Evolutionary conservation across 2,329 filamentous ascomycete genomes (phyloP).

Genomic region (Ophiostoma sp.): DNA sequence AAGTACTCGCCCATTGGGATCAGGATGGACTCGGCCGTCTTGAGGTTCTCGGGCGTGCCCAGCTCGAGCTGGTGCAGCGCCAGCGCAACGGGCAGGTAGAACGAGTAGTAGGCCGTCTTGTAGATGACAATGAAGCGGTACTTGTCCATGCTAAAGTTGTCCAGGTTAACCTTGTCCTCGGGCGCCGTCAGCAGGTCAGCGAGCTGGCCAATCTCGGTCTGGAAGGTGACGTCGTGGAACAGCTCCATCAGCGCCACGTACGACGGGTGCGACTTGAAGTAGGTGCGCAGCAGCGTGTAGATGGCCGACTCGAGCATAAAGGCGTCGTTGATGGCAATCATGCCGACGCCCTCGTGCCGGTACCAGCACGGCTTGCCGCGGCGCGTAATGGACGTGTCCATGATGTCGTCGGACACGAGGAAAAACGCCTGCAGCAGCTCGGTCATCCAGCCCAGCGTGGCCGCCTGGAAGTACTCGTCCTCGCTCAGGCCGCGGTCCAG

Average conservation of each 20-base stretch:
- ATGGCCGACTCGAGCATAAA: constrained; percentile 92
- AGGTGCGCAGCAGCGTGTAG: constrained; percentile 87
- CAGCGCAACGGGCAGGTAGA: constrained; percentile 93
- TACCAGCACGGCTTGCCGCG: constrained; percentile 97
- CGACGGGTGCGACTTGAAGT: constrained; percentile 78
- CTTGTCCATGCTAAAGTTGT: constrained; percentile 93
- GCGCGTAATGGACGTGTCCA: constrained; percentile 93
- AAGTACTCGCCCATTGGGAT: constrained; percentile 99
- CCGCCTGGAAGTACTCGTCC: constrained; percentile 82
- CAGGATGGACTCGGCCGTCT: constrained; percentile 83
- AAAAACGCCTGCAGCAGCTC: constrained; percentile 99
- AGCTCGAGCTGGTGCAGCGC: constrained; percentile 80
- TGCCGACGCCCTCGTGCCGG: constrained; percentile 78
- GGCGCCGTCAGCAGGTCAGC: constrained; percentile 94
- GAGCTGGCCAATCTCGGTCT: constrained; percentile 92
- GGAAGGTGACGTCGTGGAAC: constrained; percentile 89
- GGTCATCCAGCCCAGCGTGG: constrained; percentile 92
- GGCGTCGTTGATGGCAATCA: constrained; percentile 96
- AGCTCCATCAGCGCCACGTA: constrained; percentile 92
- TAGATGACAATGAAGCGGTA: constrained; percentile 98
- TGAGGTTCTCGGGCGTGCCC: constrained; percentile 82
- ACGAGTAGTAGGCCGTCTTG: constrained; percentile 99
- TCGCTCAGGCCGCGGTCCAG: constrained; percentile 64
- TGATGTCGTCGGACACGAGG: constrained; percentile 97
- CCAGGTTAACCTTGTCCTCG: constrained; percentile 84